Evolutionary conservation across 148 eudicot genomes (phyloP), one percentile per base, ranked within the genome.

Genomic region (Persicaria maculosa): DNA sequence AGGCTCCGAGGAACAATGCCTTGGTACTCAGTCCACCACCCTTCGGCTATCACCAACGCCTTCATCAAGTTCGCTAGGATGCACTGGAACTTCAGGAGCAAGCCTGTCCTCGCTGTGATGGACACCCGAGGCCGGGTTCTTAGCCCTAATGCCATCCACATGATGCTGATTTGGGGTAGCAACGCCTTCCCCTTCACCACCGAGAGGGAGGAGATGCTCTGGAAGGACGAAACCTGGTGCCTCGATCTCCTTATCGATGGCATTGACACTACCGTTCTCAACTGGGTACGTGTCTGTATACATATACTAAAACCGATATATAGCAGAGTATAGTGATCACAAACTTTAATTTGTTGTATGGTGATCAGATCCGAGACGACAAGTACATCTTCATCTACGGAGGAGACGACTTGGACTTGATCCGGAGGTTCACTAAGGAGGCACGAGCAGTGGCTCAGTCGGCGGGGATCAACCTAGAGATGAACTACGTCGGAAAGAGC

Each of bases 151-250:
- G 94, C 94, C 1, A 77, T 88, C 68, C 91, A 88, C 77, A 90
- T 90, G 94, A 90, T 90, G 94, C 84, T 86, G 88, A 88, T 88
- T 9, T 90, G 94, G 94, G 88, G 87, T 72, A 86, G 84, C 79
- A 73, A 50, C 8, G 91, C 94, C 20, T 90, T 90, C 46, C 91
- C 91, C 59, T 90, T 90, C 74, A 86, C 89, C n/a, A 87, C 81
- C 72, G 14, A 7, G 0, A 81, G 85, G 74, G 94, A 90, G 71
- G 82, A 77, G 50, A 62, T 36, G 46, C 80, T 90, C n/a, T 90
- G 94, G 94, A 79, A 55, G 74, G 86, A 79, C 22, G 89, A 87
- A 71, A 68, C 76, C 68, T 90, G 94, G 94, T 87, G 74, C 80
- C 83, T 87, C 25, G 94, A 90, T 69, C 80, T 90, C 62, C 75